phyloP scores from a whole-genome alignment of 2,329 filamentous ascomycete species.

The Penicillium sp. region DNA sequence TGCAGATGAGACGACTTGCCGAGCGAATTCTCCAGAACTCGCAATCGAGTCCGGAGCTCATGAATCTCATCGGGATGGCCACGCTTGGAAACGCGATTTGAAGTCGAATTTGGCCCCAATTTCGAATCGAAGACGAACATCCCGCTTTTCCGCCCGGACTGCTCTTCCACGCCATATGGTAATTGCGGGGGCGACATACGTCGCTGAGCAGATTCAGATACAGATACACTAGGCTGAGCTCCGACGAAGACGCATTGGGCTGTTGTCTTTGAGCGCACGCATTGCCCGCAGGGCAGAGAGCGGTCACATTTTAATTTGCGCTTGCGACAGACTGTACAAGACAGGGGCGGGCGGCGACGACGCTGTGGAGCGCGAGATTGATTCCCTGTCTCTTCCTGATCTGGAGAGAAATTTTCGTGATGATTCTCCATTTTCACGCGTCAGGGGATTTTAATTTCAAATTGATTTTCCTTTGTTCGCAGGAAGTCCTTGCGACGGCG shows the following conservation, averaged over 20 bases:
- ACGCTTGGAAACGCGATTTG: constrained; percentile 28
- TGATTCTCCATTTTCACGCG: constrained; percentile 10
- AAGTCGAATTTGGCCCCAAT: constrained; percentile 20
- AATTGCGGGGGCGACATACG: constrained; percentile 20
- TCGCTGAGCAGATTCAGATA: constrained; percentile 4
- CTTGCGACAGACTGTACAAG: constrained; percentile 69
- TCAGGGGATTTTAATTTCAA: not conserved
- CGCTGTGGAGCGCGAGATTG: constrained; percentile 35
- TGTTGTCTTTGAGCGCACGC: constrained; percentile 50
- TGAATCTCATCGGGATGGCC: constrained; percentile 30
- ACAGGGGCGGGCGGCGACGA: constrained; percentile 65
- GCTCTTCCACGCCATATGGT: constrained; percentile 5
- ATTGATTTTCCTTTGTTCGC: not conserved
- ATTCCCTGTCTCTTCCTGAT: constrained; percentile 10
- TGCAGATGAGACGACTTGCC: constrained; percentile 20
- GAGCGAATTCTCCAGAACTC: constrained; percentile 30
- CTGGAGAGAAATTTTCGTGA: constrained; percentile 5
- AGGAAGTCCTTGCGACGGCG: not conserved
- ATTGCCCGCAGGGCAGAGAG: constrained; percentile 66
- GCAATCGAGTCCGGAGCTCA: constrained; percentile 31
- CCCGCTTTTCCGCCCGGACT: constrained; percentile 22
- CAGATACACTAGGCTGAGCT: constrained; percentile 12
- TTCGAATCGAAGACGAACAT: constrained; percentile 39
- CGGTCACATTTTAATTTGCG: constrained; percentile 80
- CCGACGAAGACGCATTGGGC: constrained; percentile 56